A percentile compares a stretch with the other conserved stretches of the same genome.
Conservation (phyloP, 345 rosid species). For the Salix koriyanagi region DNA sequence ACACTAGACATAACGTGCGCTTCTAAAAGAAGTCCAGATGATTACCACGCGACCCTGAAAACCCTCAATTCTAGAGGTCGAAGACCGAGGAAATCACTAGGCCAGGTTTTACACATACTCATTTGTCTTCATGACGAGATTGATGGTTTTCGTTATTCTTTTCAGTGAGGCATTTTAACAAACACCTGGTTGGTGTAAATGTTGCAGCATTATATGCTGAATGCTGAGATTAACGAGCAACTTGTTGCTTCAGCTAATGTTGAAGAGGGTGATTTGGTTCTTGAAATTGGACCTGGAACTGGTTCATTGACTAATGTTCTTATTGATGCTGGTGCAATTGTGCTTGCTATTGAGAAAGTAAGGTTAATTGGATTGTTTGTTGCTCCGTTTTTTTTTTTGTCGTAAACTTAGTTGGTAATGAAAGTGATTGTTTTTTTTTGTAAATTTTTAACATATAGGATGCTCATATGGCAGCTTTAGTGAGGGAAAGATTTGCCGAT, state of each 20-base stretch:
- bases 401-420: background rate
- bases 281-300: slow-evolving; percentile 95
- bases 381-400: background rate
- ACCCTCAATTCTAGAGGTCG: slow-evolving; percentile 87
- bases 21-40: slow-evolving; percentile 51
- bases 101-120: slow-evolving; percentile 52
- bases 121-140: too few relatives aligned
- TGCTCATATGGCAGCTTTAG: slow-evolving; percentile 75
- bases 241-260: slow-evolving; percentile 54
- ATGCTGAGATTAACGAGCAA: slow-evolving; percentile 65
- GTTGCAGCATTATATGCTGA: slow-evolving; percentile 88
- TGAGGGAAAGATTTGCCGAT: slow-evolving; percentile 59
- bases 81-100: slow-evolving; percentile 81
- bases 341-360: slow-evolving; percentile 85
- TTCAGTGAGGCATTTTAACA: slow-evolving; percentile 13
- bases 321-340: slow-evolving; percentile 56
- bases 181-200: slow-evolving; percentile 14
- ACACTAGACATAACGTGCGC: slow-evolving; percentile 29
- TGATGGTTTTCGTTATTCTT: background rate
- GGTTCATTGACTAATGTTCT: slow-evolving; percentile 87
- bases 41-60: slow-evolving; percentile 74
- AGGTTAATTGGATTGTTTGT: background rate
- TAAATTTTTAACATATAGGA: slow-evolving; percentile 42
- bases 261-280: slow-evolving; percentile 69
- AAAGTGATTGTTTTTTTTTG: background rate